These are phyloP conservation scores for Aspergillus carlsbadensis DNA, from an alignment of 495 filamentous ascomycete genomes.

Conservation along the genomic window DNA sequence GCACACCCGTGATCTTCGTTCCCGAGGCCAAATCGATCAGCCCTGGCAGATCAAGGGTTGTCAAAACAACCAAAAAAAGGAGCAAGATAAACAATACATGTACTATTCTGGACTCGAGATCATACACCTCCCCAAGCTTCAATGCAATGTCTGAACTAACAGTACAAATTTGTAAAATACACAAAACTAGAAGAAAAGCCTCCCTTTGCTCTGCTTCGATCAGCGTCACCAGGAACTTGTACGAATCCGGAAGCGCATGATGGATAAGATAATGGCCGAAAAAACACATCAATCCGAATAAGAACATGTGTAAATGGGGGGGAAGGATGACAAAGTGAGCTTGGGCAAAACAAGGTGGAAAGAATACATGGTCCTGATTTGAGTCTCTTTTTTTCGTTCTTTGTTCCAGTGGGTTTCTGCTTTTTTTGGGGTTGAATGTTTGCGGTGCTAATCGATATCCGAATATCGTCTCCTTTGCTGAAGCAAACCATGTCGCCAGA, in stretches of 20 bases:
- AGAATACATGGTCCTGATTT: slow-evolving; percentile 21
- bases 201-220: not conserved
- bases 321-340: slow-evolving; percentile 14
- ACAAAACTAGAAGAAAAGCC: not conserved
- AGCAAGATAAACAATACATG: not conserved
- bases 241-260: not conserved
- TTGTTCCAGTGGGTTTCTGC: slow-evolving; percentile 9
- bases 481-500: slow-evolving; percentile 16
- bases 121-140: slow-evolving; percentile 1
- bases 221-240: not conserved
- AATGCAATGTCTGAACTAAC: slow-evolving; percentile 1
- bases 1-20: slow-evolving; percentile 14
- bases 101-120: not conserved
- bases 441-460: not conserved
- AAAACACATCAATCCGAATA: slow-evolving; percentile 6
- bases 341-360: slow-evolving; percentile 16
- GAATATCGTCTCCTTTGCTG: slow-evolving; percentile 2
- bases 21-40: slow-evolving; percentile 1
- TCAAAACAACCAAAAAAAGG: not conserved
- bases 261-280: not conserved
- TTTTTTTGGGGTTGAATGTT: slow-evolving; percentile 6
- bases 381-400: slow-evolving; percentile 9
- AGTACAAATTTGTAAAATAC: slow-evolving; percentile 10
- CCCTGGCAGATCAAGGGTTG: not conserved
- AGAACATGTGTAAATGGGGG: slow-evolving; percentile 5